Percentiles rank a stretch among this genome's conserved stretches.
These are phyloP conservation scores for Citrullus amarus DNA, from an alignment of 306 rosid species.

Conservation along the genomic window DNA sequence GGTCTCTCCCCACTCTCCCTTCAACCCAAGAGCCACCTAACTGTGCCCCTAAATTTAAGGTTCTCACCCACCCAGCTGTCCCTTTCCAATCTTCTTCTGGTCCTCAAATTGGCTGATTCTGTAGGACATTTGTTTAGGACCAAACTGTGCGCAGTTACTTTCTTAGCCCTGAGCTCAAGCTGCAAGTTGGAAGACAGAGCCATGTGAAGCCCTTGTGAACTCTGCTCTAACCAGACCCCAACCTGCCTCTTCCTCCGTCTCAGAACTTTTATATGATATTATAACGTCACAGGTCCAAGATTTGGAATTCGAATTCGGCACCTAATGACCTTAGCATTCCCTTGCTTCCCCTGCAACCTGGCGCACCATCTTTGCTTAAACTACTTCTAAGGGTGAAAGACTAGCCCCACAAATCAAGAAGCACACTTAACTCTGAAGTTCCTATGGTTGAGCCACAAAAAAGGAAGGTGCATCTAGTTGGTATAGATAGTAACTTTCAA, in stretches of 20 bases:
- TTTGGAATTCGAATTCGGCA: no score
- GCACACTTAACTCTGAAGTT: no score
- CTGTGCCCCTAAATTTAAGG: background rate
- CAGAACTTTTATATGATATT: background rate
- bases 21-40: conserved; percentile 7
- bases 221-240: background rate
- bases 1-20: background rate
- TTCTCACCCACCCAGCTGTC: background rate
- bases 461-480: no score
- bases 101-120: background rate
- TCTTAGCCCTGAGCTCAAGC: background rate
- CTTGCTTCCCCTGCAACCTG: no score
- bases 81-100: conserved; percentile 1
- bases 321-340: no score
- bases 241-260: background rate
- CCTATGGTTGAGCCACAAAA: no score
- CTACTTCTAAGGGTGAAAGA: no score
- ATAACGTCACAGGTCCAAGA: no score
- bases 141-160: background rate
- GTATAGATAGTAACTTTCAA: no score
- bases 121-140: conserved; percentile 8
- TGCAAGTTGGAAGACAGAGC: conserved; percentile 6
- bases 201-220: conserved; percentile 13
- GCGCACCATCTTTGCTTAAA: no score
- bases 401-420: no score